Evolutionary conservation across 345 rosid genomes (phyloP).

Genomic region (Pistacia vera): DNA sequence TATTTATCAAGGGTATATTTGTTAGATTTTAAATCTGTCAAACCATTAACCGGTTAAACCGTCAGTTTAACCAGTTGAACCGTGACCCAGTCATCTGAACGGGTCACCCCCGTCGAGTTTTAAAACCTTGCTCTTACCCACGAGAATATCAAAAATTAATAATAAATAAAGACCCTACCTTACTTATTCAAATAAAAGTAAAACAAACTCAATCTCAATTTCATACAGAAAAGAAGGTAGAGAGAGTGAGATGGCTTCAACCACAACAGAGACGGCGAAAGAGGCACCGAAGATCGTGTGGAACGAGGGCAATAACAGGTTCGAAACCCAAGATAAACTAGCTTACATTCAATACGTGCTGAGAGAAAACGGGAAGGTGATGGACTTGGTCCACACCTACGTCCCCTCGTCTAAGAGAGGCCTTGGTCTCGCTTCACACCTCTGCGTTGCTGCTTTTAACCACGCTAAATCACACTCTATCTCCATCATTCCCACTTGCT

Average conservation of each 20-base stretch:
- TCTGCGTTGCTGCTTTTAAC: constrained; percentile 72
- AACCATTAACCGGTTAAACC: too few species aligned
- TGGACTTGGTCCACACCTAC: constrained; percentile 79
- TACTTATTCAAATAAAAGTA: too few species aligned
- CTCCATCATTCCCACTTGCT: constrained; percentile 74
- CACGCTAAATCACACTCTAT: constrained; percentile 73
- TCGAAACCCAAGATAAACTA: constrained; percentile 89
- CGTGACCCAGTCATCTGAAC: too few species aligned
- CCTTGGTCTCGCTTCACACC: constrained; percentile 81
- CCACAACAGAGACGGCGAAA: background rate
- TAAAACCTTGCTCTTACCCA: too few species aligned
- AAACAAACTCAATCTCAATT: too few species aligned
- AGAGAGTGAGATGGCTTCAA: constrained; percentile 22
- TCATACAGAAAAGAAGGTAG: background rate
- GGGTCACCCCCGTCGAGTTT: too few species aligned
- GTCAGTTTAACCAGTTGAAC: too few species aligned
- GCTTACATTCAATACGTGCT: constrained; percentile 71
- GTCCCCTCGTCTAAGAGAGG: constrained; percentile 87
- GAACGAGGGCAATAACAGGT: constrained; percentile 52
- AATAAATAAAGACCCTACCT: too few species aligned
- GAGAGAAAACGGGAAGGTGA: constrained; percentile 53
- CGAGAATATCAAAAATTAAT: too few species aligned
- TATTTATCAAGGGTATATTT: too few species aligned
- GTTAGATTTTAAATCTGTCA: too few species aligned
- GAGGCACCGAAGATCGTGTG: constrained; percentile 59